A percentile compares a stretch with the other conserved stretches of the same genome.
Evolutionary conservation across 1,139 yeast genomes (phyloP).

Genomic region (Candida tetrigidarum): DNA sequence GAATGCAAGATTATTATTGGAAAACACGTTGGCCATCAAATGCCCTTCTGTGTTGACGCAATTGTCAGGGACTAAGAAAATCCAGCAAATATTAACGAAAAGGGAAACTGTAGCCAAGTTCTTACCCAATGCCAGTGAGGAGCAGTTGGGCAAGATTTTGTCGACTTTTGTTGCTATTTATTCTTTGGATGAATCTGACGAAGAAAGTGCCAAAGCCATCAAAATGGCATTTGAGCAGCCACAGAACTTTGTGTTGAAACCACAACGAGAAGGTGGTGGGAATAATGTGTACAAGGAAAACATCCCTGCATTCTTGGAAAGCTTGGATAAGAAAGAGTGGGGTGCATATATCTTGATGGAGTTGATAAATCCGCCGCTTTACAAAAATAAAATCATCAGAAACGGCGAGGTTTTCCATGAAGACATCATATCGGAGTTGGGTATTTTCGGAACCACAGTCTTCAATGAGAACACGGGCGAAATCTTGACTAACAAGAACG

Average conservation of each 20-base stretch:
- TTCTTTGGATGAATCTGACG: constrained; percentile 75
- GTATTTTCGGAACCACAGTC: constrained; percentile 82
- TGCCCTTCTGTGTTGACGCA: constrained; percentile 92
- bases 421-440: constrained; percentile 84
- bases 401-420: constrained; percentile 65
- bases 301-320: constrained; percentile 72
- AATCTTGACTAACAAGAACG: constrained; percentile 62
- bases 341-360: constrained; percentile 94
- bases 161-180: constrained; percentile 83
- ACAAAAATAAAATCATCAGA: constrained; percentile 70
- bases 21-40: constrained; percentile 78
- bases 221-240: constrained; percentile 71
- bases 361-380: constrained; percentile 75
- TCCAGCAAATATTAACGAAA: constrained; percentile 84
- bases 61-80: constrained; percentile 88
- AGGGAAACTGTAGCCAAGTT: constrained; percentile 51
- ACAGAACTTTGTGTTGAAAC: constrained; percentile 79
- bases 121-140: constrained; percentile 34
- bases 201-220: constrained; percentile 66
- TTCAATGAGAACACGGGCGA: constrained; percentile 69
- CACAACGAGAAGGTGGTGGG: constrained; percentile 98
- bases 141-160: constrained; percentile 35
- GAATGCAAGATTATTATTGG: constrained; percentile 75
- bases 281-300: constrained; percentile 86
- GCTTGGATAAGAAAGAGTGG: constrained; percentile 76